Evolutionary conservation across 805 yeast species (phyloP).

Genomic region (Wickerhamiella lipophila): DNA sequence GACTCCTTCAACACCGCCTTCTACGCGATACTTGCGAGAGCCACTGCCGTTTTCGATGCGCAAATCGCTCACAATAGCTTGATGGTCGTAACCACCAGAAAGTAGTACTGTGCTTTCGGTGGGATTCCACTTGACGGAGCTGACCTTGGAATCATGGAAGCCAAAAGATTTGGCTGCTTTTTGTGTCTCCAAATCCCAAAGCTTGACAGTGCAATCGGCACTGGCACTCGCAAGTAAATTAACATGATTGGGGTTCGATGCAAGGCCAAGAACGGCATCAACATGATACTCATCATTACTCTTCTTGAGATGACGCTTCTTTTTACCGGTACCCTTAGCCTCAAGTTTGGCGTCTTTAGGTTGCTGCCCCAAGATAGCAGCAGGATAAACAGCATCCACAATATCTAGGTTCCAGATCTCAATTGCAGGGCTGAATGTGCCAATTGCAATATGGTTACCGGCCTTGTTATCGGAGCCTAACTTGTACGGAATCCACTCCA

Average conservation of each 20-base stretch:
- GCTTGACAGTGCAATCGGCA: conserved; percentile 85
- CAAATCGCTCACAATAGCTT: conserved; percentile 67
- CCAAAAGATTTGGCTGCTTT: conserved; percentile 67
- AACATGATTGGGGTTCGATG: conserved; percentile 72
- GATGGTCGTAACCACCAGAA: conserved; percentile 85
- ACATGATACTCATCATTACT: conserved; percentile 67
- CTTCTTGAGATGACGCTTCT: conserved; percentile 42
- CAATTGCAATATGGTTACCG: conserved; percentile 91
- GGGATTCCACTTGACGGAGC: conserved; percentile 78
- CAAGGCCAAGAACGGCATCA: conserved; percentile 80
- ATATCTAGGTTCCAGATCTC: conserved; percentile 94
- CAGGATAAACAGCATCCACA: conserved; percentile 89
- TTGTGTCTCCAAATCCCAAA: conserved; percentile 80
- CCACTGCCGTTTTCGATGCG: conserved; percentile 47
- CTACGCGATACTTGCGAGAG: conserved; percentile 43
- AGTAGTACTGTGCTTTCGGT: conserved; percentile 40
- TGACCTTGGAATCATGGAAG: conserved; percentile 72
- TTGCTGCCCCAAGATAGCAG: conserved; percentile 76
- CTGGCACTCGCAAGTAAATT: conserved; percentile 86
- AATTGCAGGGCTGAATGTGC: conserved; percentile 94
- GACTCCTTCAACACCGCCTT: conserved; percentile 77
- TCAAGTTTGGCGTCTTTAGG: conserved; percentile 30
- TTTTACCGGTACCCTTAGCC: conserved; percentile 25
- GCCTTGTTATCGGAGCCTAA: conserved; percentile 38
- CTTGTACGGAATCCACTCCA: conserved; percentile 80